Evolutionary conservation across 2,329 filamentous ascomycete species (phyloP).

Genomic region (Aspergillus thermomutatus): DNA sequence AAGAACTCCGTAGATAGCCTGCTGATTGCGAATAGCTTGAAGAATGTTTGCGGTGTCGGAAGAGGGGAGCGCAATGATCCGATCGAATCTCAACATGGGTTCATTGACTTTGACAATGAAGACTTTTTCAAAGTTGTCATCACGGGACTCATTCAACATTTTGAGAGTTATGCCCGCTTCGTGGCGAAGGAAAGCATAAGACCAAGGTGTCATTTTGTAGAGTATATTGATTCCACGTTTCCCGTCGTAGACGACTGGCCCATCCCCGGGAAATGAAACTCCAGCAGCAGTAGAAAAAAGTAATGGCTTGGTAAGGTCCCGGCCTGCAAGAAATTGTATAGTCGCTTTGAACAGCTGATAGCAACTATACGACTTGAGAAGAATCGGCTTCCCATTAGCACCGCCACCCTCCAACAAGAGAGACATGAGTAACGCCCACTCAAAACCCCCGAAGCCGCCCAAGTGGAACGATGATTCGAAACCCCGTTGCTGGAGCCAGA

Average conservation of each 20-base stretch:
- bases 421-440: constrained; percentile 80
- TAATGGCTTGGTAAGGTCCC: constrained; percentile 69
- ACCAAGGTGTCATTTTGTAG: constrained; percentile 88
- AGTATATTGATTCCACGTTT: constrained; percentile 73
- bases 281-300: constrained; percentile 32
- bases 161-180: constrained; percentile 72
- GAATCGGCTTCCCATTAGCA: constrained; percentile 64
- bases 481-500: constrained; percentile 87
- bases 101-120: constrained; percentile 67
- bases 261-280: constrained; percentile 36
- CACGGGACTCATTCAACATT: constrained; percentile 68
- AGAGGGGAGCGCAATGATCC: constrained; percentile 40
- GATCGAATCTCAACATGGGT: constrained; percentile 54
- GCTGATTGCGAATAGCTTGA: constrained; percentile 28
- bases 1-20: constrained; percentile 60
- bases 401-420: constrained; percentile 76
- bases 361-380: constrained; percentile 79
- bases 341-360: constrained; percentile 94
- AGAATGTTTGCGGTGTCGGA: constrained; percentile 25
- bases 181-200: constrained; percentile 68
- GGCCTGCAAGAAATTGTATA: constrained; percentile 78
- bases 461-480: constrained; percentile 65
- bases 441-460: constrained; percentile 90
- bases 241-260: constrained; percentile 77
- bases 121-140: constrained; percentile 77